Base-by-base conservation (phyloP, 495 filamentous ascomycete genomes). In the Terfezia claveryi region DNA sequence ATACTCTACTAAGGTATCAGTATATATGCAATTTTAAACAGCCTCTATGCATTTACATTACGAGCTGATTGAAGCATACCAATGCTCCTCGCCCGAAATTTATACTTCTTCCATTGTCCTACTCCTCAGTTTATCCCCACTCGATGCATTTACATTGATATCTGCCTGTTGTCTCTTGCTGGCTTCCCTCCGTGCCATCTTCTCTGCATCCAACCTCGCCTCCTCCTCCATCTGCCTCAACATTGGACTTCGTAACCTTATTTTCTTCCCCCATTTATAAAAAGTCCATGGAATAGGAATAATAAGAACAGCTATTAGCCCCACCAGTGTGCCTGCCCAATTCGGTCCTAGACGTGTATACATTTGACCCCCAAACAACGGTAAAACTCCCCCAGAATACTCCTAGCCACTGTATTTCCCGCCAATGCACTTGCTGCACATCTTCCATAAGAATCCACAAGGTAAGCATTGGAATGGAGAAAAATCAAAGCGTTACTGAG, bases 281-380 rank as follows among this genome's bases (percentile, higher is more conserved):
- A 92, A 91, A 10, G 81, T 68, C 53, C 87, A 74, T 0, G 85
- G 85, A 58, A 92, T 88, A 0, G 85, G 85, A 16, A 88, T 78
- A 58, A 85, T 70, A 6, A 70, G 64, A 10, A 80, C 73, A 63
- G 88, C 82, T 10, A 88, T 59, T 51, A 85, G 52, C 0, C 80
- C 85, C 49, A 92, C 67, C 12, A 87, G 62, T 0, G 82, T 88
- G 0, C 81, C 83, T 0, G 85, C 80, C 85, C 85, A 87, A 62
- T 82, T 80, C 20, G 86, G 76, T 0, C 79, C 78, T 17, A 92
- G 64, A n/a, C 66, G 66, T 1, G 57, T 58, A 61, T 88, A 93
- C 80, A 93, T 80, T 12, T 72, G 69, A 0, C 80, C 75, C 0
- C 81, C 86, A 12, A 81, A 82, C 1, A 93, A 68, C 3, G 86